Evolutionary conservation across 2,329 filamentous ascomycete species (phyloP).

Genomic region (Cytospora mali): DNA sequence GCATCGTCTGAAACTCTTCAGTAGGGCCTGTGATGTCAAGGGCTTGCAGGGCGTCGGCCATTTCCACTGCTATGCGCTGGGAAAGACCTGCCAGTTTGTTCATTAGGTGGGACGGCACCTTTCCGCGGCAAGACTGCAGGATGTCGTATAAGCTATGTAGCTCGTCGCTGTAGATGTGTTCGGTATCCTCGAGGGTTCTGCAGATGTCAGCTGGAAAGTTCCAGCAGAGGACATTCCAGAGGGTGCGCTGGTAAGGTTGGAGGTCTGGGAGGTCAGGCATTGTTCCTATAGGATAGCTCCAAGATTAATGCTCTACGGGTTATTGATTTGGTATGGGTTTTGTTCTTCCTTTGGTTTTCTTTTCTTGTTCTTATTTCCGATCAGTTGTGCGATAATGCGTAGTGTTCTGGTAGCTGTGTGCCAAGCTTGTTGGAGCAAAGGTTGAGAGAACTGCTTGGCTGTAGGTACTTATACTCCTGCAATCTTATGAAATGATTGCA

Average conservation of each 20-base stretch:
- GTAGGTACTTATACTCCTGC: background rate
- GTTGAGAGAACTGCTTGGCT: background rate
- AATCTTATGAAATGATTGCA: background rate
- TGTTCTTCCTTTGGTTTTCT: background rate
- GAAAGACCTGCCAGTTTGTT: constrained; percentile 9
- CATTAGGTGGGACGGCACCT: constrained; percentile 5
- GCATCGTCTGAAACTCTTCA: background rate
- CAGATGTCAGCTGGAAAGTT: constrained; percentile 21
- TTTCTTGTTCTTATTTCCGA: background rate
- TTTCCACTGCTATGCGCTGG: constrained; percentile 8
- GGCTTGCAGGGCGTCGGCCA: constrained; percentile 8
- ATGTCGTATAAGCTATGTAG: constrained; percentile 20
- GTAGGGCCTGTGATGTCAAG: constrained; percentile 3
- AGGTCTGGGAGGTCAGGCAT: constrained; percentile 10
- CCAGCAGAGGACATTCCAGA: constrained; percentile 20
- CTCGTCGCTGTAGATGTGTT: constrained; percentile 14
- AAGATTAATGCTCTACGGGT: background rate
- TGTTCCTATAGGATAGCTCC: background rate
- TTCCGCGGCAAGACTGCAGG: background rate
- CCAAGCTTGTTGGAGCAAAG: background rate
- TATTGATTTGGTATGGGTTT: background rate
- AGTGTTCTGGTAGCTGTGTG: background rate
- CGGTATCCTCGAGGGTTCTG: constrained; percentile 8
- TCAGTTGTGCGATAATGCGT: background rate
- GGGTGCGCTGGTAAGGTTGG: constrained; percentile 7